Base-by-base conservation (phyloP, 768 basidiomycete genomes). In the Amanita rubescens region DNA sequence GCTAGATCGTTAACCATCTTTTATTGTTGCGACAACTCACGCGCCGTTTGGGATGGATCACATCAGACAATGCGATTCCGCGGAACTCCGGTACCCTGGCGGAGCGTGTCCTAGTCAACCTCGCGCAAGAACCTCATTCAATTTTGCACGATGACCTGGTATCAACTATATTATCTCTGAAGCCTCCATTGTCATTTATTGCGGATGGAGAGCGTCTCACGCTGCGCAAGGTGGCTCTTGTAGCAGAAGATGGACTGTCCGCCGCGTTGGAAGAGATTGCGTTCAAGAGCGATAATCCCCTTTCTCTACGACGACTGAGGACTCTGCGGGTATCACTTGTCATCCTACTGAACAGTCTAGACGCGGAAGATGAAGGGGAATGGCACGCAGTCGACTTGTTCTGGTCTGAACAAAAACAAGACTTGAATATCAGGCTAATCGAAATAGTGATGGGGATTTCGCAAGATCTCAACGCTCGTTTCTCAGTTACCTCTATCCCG, bases 1-100 rank as follows among this genome's bases (percentile, higher is more conserved):
- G 27, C 64, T 59, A 84, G 89, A 85, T 90, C 44, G 76, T 87
- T 27, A 85, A 89, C 57, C 84, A 85, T 60, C 71, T 89, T 7
- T 70, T 92, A 12, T 73, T 87, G 14, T 67, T 90, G 22, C 81
- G 83, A 5, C 87, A 89, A 63, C 76, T 89, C 66, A 80, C 81
- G 0, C 80, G 81, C 49, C 82, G 88, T 9, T 71, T 91, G 20
- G 81, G 80, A 58, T 87, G 85, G 70, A 86, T 87, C 65, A 80
- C 78, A n/a, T 74, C 75, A 15, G 80, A 81, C 51, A 79, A 81
- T 51, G 73, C 77, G 43, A 71, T 77, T 10, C 89, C 87, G 0
- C 75, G 78, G 24, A 79, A 77, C 58, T 79, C 83, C 0, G 81
- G 81, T 1, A 75, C 83, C 30, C 73, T 86, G 38, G 84, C 83